Percentiles rank a stretch among this genome's conserved stretches.
Evolutionary conservation across 805 yeast species (phyloP).

Genomic region (Starmera caribaea): DNA sequence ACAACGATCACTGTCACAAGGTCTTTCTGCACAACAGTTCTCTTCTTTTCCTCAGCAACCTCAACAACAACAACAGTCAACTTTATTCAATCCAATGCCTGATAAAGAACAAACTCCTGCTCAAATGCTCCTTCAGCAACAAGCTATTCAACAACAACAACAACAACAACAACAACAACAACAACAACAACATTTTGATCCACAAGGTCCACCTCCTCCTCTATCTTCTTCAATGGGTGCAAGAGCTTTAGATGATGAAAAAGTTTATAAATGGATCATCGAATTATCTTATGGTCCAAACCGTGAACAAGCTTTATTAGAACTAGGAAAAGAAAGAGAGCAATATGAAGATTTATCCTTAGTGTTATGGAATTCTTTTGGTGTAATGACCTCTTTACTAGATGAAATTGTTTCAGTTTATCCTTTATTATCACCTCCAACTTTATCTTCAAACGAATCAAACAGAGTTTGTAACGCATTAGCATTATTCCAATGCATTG

Average conservation of each 20-base stretch:
- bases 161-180: slow-evolving; percentile 6
- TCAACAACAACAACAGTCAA: slow-evolving; percentile 2
- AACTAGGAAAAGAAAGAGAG: slow-evolving; percentile 88
- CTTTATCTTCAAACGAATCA: slow-evolving; percentile 73
- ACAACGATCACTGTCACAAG: slow-evolving; percentile 4
- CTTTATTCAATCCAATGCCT: neutral
- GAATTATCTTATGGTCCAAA: slow-evolving; percentile 86
- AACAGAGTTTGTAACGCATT: slow-evolving; percentile 94
- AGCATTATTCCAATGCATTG: slow-evolving; percentile 92
- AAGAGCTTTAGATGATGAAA: slow-evolving; percentile 60
- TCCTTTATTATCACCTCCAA: slow-evolving; percentile 83
- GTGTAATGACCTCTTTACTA: slow-evolving; percentile 85
- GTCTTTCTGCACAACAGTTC: neutral
- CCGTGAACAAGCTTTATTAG: slow-evolving; percentile 86
- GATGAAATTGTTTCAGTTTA: slow-evolving; percentile 88
- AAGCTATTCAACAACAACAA: slow-evolving; percentile 5
- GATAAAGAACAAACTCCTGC: slow-evolving; percentile 1
- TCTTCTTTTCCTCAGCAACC: slow-evolving; percentile 8
- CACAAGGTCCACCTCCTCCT: neutral
- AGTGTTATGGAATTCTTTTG: slow-evolving; percentile 92
- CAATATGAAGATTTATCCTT: slow-evolving; percentile 90
- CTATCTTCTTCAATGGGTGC: slow-evolving; percentile 10
- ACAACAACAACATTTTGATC: slow-evolving; percentile 3
- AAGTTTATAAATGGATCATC: slow-evolving; percentile 82
- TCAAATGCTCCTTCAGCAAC: slow-evolving; percentile 1